Evolutionary conservation across 305 asterid species (phyloP).

Genomic region (Caryopteris hybrid): DNA sequence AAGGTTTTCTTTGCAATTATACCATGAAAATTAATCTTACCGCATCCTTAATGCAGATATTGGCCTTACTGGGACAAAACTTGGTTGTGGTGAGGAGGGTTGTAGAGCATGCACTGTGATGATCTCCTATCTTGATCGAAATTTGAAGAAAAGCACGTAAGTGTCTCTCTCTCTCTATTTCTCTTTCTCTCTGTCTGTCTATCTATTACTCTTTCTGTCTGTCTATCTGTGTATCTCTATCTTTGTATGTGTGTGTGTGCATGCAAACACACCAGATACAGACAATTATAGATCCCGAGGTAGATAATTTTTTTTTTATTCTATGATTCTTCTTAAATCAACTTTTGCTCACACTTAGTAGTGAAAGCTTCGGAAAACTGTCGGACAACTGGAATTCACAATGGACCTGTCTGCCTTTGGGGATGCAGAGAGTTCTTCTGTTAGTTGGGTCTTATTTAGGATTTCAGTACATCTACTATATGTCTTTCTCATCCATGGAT

Average conservation of each 20-base stretch:
- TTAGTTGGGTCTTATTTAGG: neutral
- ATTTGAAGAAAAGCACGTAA: conserved; percentile 77
- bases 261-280: neutral
- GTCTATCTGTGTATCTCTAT: neutral
- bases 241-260: neutral
- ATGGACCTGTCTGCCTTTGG: neutral
- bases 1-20: neutral
- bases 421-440: neutral
- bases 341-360: neutral
- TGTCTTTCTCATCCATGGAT: neutral
- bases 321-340: neutral
- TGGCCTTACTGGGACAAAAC: conserved; percentile 93
- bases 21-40: neutral
- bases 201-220: neutral
- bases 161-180: conserved; percentile 34
- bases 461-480: neutral
- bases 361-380: neutral
- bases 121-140: conserved; percentile 81
- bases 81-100: conserved; percentile 99
- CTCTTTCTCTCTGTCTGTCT: neutral
- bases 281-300: neutral
- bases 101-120: conserved; percentile 99
- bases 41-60: conserved; percentile 44
- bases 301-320: neutral
- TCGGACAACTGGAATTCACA: too few relatives aligned